Evolutionary conservation across 768 basidiomycete genomes (phyloP), one percentile per base, ranked within the genome.

Genomic region (Suillus spraguei): DNA sequence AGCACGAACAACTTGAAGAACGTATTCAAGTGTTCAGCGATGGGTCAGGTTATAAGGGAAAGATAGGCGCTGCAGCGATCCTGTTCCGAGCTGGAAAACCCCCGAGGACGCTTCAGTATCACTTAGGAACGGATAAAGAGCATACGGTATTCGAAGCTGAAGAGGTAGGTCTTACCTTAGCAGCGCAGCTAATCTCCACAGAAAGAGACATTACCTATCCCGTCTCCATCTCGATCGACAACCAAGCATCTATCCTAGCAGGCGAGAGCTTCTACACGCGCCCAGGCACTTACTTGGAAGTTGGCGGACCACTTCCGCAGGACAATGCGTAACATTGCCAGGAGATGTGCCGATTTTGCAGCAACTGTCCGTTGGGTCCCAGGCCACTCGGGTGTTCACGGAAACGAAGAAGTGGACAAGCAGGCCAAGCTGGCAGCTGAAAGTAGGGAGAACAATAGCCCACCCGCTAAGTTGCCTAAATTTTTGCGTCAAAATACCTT

Each of bases 11-110:
- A 0, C 4, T 35, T 0, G 33, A 6, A 0, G 56, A 64, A 0
- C 2, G 20, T 0, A 55, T 64, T 0, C 44, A 54, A 1, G 49
- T 73, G 0, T 74, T 66, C 59, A 62, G 66, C 0, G 71, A 73
- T 16, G 67, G 73, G 0, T 62, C 53, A 2, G 6, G 41, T 0
- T 1, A 28, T 8, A 4, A 55, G 8, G 52, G 52, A 0, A 32
- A 32, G 9, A 56, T 74, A 2, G 69, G 69, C 0, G 72, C 68
- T n/a, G n/a, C n/a, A n/a, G n/a, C n/a, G n/a, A n/a, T n/a, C n/a
- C n/a, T n/a, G n/a, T n/a, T n/a, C n/a, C n/a, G n/a, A n/a, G n/a
- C n/a, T n/a, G n/a, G n/a, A n/a, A n/a, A n/a, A n/a, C n/a, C n/a
- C n/a, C n/a, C n/a, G n/a, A n/a, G n/a, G n/a, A n/a, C n/a, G n/a